Conservation (phyloP, 129 eudicot genomes). For the Rutidosis leptorrhynchoides region DNA sequence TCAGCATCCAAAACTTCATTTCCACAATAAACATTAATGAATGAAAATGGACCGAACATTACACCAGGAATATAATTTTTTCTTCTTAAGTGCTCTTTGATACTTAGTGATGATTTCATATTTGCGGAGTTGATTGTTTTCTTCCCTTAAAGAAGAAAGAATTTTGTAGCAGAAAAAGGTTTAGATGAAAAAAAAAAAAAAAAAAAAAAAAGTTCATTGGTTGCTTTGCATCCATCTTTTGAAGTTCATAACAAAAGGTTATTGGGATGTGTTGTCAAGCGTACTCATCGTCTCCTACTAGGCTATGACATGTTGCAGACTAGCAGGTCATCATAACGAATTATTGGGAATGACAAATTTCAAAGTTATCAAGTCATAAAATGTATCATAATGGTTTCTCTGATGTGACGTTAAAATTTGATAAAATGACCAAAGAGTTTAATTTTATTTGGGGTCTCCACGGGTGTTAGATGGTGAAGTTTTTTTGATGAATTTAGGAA, state of each 20-base stretch:
- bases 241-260: not conserved
- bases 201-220: slow-evolving; percentile 25
- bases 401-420: no score
- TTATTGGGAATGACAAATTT: slow-evolving; percentile 5
- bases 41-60: slow-evolving; percentile 40
- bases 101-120: slow-evolving; percentile 8
- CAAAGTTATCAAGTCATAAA: not conserved
- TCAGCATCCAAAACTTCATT: slow-evolving; percentile 36
- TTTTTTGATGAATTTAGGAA: no score
- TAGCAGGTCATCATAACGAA: not conserved
- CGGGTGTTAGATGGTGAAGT: no score
- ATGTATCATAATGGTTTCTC: not conserved
- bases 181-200: not conserved
- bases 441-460: no score
- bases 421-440: no score
- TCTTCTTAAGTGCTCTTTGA: slow-evolving; percentile 9
- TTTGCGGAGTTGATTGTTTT: not conserved
- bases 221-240: slow-evolving; percentile 11
- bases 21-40: slow-evolving; percentile 36
- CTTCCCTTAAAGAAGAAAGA: not conserved
- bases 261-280: no score
- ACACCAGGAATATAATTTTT: slow-evolving; percentile 32
- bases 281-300: no score
- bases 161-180: not conserved
- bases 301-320: no score